Evolutionary conservation across 169 alveolate genomes (phyloP).

Genomic region (Blepharisma undulans): DNA sequence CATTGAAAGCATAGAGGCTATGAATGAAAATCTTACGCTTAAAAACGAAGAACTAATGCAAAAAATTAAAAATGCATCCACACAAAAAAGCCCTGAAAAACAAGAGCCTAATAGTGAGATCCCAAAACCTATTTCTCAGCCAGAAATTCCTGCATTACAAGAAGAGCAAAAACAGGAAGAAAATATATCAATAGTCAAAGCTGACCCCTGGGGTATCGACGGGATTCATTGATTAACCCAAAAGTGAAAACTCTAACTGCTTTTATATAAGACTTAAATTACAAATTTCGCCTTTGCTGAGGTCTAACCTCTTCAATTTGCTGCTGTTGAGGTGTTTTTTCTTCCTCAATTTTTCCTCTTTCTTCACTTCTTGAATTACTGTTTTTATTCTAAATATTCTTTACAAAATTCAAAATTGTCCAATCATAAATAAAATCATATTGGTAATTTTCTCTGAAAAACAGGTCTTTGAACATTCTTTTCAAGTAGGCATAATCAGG

Average conservation of each 20-base stretch:
- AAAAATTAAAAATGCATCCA: neutral
- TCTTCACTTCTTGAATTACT: neutral
- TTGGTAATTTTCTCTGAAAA: neutral
- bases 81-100: neutral
- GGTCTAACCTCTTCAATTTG: neutral
- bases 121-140: neutral
- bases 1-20: constrained; percentile 3
- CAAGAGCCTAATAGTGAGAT: neutral
- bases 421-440: constrained; percentile 10
- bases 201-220: neutral
- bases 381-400: constrained; percentile 38
- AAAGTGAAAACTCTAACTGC: neutral
- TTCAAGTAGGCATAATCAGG: constrained; percentile 74
- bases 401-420: neutral
- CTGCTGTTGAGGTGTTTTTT: neutral
- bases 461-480: neutral
- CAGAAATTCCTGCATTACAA: neutral
- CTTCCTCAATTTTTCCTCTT: neutral
- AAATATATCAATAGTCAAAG: neutral
- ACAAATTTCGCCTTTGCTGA: neutral
- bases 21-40: neutral
- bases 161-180: neutral
- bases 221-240: neutral
- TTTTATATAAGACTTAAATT: neutral
- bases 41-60: neutral